Evolutionary conservation across 2,329 filamentous ascomycete species (phyloP), one percentile per base, ranked within the genome.

Genomic region (Aspergillus clavatus): DNA sequence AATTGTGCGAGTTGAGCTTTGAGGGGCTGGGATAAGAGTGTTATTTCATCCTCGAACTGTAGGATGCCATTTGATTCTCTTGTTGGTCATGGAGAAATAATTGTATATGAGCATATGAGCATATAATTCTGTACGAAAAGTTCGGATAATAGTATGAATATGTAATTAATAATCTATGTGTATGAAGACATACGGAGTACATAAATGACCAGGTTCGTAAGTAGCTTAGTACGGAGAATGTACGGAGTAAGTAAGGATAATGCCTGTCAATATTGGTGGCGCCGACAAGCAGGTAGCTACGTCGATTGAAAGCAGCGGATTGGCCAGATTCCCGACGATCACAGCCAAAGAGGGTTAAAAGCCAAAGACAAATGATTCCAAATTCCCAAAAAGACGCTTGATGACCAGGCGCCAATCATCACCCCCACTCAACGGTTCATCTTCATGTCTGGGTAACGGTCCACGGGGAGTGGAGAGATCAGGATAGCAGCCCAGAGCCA

Each of bases 341-440:
- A 10, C 38, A 45, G 24, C 55, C 44, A 11, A 12, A 23, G 26
- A 22, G 10, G 45, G 54, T 50, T 38, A 43, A 43, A 43, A 42
- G 40, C 40, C n/a, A 48, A 51, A 56, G 47, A 44, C 44, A 46
- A 55, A 56, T 47, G 46, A 58, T 58, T 58, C 46, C 52, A 56
- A 58, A 58, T 58, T 44, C 8, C 39, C 50, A 31, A 47, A 36
- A 41, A 27, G 45, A 28, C 47, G 45, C 50, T 50, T 53, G 42
- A 38, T 28, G 18, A 38, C 31, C 22, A 43, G 46, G 35, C 42
- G 46, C 55, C 51, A 56, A 56, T 56, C 55, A 56, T 50, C 39
- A 38, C 38, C 52, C 40, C 51, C 54, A 47, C 51, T 47, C 22
- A 41, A 55, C 50, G 45, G 48, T 35, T 35, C 31, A 35, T 33